A percentile compares a stretch with the other conserved stretches of the same genome.
These are phyloP conservation scores for Ogataea glucozyma DNA, from an alignment of 805 yeast genomes.

Conservation along the genomic window DNA sequence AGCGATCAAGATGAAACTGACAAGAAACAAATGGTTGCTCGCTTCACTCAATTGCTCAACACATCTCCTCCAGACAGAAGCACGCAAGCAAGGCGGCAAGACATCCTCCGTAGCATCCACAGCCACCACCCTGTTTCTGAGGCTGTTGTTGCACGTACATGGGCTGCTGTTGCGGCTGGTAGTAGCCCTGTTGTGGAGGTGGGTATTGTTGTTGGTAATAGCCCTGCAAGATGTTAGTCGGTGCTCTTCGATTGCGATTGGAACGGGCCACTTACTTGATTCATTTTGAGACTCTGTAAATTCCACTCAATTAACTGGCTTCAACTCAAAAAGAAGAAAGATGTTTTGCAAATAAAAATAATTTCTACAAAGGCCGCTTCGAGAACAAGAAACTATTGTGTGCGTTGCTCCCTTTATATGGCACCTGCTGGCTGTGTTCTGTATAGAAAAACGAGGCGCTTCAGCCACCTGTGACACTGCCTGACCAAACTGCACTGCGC, in stretches of 20 bases:
- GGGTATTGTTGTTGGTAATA: constrained; percentile 23
- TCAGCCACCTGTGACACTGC: no score
- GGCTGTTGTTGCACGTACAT: constrained; percentile 28
- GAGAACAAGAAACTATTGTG: constrained; percentile 2
- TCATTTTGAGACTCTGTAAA: no score
- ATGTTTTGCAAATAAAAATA: constrained; percentile 1
- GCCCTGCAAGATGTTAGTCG: constrained; percentile 14
- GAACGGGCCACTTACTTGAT: no score
- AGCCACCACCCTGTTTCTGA: constrained; percentile 17
- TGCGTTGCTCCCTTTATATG: constrained; percentile 2
- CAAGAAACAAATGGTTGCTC: no score
- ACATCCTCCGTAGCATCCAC: constrained; percentile 26
- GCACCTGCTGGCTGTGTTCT: constrained; percentile 7
- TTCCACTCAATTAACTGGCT: not conserved
- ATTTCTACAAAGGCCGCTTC: constrained; percentile 4
- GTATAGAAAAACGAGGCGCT: constrained; percentile 4
- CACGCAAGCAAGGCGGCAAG: constrained; percentile 23
- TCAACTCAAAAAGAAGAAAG: not conserved
- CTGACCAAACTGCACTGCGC: no score
- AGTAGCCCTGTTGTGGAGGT: constrained; percentile 20
- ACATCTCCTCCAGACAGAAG: constrained; percentile 23
- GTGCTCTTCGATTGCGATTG: constrained; percentile 1
- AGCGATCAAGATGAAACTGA: no score
- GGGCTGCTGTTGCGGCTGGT: constrained; percentile 28
- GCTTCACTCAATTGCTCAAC: constrained; percentile 6